These are phyloP conservation scores for Astrothelium macrocarpum DNA, from an alignment of 495 filamentous ascomycete genomes.

Conservation along the genomic window DNA sequence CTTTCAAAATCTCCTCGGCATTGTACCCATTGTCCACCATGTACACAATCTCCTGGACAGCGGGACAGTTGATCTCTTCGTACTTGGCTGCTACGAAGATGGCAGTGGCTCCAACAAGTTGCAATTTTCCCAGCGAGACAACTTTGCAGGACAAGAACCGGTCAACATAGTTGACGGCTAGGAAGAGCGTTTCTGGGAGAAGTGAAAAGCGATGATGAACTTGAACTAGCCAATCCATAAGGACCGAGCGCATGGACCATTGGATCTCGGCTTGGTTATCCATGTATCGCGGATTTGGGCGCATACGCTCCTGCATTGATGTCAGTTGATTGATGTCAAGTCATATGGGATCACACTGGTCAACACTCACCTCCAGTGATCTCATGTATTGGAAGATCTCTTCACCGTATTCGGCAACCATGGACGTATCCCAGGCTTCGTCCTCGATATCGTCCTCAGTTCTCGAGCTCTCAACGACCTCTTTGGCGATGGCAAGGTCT, in stretches of 20 bases:
- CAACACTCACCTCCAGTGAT: constrained; percentile 66
- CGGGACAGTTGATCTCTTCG: constrained; percentile 95
- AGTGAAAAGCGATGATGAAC: constrained; percentile 86
- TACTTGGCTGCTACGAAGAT: constrained; percentile 96
- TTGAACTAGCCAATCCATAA: constrained; percentile 97
- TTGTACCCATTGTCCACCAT: constrained; percentile 94
- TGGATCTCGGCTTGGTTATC: constrained; percentile 92
- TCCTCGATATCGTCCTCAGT: constrained; percentile 64
- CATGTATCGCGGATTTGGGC: constrained; percentile 90
- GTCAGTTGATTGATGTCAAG: constrained; percentile 19
- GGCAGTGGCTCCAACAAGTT: constrained; percentile 91
- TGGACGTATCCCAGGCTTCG: constrained; percentile 86
- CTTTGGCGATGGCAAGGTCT: constrained; percentile 61
- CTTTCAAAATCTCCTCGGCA: constrained; percentile 88
- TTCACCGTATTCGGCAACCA: constrained; percentile 93
- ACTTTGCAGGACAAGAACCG: constrained; percentile 92
- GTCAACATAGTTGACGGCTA: constrained; percentile 91
- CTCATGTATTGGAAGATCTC: constrained; percentile 93
- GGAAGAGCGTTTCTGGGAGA: constrained; percentile 87
- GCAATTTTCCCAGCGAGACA: constrained; percentile 87
- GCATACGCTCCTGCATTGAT: constrained; percentile 54
- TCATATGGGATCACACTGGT: neutral
- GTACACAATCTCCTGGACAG: constrained; percentile 89
- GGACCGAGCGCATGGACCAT: constrained; percentile 95
- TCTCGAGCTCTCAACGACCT: constrained; percentile 52